A percentile compares a stretch with the other conserved stretches of the same genome.
phyloP scores from a whole-genome alignment of 805 yeast species.

The Barnettozyma sucrosica region DNA sequence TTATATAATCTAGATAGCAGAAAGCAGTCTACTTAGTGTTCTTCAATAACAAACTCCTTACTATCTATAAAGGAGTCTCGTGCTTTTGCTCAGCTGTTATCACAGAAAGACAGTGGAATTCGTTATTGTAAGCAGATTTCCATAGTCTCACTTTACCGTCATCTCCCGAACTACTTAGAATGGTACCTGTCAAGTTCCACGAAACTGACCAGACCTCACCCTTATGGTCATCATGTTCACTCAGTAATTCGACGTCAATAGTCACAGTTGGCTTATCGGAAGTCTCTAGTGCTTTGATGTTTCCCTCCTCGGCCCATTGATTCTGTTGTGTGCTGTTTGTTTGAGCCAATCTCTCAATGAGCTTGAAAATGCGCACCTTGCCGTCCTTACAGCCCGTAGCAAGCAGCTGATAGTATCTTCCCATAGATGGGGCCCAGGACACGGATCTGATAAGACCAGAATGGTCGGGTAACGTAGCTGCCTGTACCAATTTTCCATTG shows the following conservation, averaged over 20 bases:
- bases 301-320: slow-evolving; percentile 14
- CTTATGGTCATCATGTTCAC: slow-evolving; percentile 68
- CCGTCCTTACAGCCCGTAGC: slow-evolving; percentile 98
- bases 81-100: slow-evolving; percentile 49
- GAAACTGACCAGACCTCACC: slow-evolving; percentile 94
- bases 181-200: slow-evolving; percentile 93
- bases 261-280: slow-evolving; percentile 24
- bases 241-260: slow-evolving; percentile 50
- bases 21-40: no score
- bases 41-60: neutral
- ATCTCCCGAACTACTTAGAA: slow-evolving; percentile 89
- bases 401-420: slow-evolving; percentile 76
- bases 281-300: slow-evolving; percentile 16
- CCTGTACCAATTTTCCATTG: slow-evolving; percentile 46
- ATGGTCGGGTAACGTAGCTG: slow-evolving; percentile 74
- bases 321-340: slow-evolving; percentile 3
- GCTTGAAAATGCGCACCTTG: slow-evolving; percentile 75
- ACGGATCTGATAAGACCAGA: slow-evolving; percentile 81
- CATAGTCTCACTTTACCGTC: slow-evolving; percentile 90
- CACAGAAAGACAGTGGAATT: slow-evolving; percentile 89
- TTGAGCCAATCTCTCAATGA: slow-evolving; percentile 38
- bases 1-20: neutral
- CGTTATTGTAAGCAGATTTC: slow-evolving; percentile 81
- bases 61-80: neutral
- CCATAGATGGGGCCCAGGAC: slow-evolving; percentile 97